phyloP scores from a whole-genome alignment of 129 eudicot species.

The sunflower (Helianthus annuus) region HanXRQr2.0-SUNRISE NC_035447.2:107961585-107962084 shows the following conservation, averaged over 20 bases:
- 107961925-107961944: not conserved
- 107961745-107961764: conserved; percentile 1
- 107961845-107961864: conserved; percentile 33
- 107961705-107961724: conserved; percentile 5
- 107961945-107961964: not conserved
- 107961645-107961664: not conserved
- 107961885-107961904: conserved; percentile 17
- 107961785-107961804: conserved; percentile 16
- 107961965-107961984: not conserved
- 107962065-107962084: conserved; percentile 1
- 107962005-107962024: not conserved
- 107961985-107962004: not conserved
- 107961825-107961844: conserved; percentile 17
- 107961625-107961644: no score
- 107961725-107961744: conserved; percentile 23
- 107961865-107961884: conserved; percentile 39
- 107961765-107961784: conserved; percentile 18
- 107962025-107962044: not conserved
- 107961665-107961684: not conserved
- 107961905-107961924: conserved; percentile 12
- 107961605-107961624: no score
- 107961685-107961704: not conserved
- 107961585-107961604: no score
- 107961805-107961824: conserved; percentile 16
- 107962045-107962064: not conserved